Conservation (phyloP, 2,329 filamentous ascomycete genomes). For the Aspergillus sp. region DNA sequence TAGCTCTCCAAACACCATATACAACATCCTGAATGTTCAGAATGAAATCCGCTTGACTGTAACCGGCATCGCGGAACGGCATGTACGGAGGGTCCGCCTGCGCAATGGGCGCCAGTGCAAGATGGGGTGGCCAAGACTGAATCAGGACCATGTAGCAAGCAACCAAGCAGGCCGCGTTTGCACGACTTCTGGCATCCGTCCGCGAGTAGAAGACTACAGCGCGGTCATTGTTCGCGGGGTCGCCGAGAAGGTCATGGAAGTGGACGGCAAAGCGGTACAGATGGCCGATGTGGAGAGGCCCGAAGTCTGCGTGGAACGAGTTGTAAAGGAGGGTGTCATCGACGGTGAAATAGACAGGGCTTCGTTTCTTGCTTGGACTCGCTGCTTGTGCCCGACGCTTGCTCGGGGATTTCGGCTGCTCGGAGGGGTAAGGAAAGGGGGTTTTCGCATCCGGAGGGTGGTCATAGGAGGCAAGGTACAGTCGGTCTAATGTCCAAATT, state of each 20-base stretch:
- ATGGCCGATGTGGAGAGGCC: conserved; percentile 94
- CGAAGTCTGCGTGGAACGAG: conserved; percentile 97
- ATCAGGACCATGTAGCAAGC: conserved; percentile 99
- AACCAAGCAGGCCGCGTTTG: conserved; percentile 87
- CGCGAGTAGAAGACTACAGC: conserved; percentile 96
- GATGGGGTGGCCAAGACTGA: conserved; percentile 94
- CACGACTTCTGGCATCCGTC: conserved; percentile 83
- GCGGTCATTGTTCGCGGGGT: conserved; percentile 83
- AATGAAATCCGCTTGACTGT: conserved; percentile 96
- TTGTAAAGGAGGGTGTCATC: conserved; percentile 94
- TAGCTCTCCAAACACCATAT: conserved; percentile 98
- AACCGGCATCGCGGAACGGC: conserved; percentile 97
- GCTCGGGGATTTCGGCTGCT: conserved; percentile 64
- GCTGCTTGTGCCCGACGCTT: conserved; percentile 68
- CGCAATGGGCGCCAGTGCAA: conserved; percentile 91
- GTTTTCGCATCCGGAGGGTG: conserved; percentile 78
- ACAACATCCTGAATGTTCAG: conserved; percentile 96
- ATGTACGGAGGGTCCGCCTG: conserved; percentile 97
- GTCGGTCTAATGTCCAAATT: conserved; percentile 63
- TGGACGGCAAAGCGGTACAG: conserved; percentile 94
- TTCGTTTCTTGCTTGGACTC: conserved; percentile 53
- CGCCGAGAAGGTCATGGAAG: conserved; percentile 91
- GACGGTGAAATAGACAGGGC: conserved; percentile 92
- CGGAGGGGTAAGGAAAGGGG: conserved; percentile 75
- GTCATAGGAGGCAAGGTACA: conserved; percentile 92